These are phyloP conservation scores for Pyrus betulifolia DNA, from an alignment of 306 rosid species.

Conservation along the genomic window DNA sequence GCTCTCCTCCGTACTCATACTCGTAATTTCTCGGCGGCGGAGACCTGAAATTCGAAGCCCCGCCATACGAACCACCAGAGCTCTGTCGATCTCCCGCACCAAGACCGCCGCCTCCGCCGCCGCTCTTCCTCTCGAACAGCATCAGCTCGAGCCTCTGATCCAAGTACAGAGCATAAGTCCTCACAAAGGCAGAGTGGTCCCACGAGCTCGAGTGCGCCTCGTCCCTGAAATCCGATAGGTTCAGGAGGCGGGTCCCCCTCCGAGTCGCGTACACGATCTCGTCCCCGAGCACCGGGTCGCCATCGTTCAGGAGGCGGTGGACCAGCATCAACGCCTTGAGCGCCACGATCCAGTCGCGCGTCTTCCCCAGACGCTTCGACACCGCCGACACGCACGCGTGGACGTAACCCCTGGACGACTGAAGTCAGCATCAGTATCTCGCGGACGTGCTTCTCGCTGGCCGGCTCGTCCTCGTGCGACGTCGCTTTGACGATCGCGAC, in stretches of 20 bases:
- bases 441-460: conserved; percentile 72
- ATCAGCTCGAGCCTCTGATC: conserved; percentile 85
- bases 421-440: conserved; percentile 72
- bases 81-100: not conserved
- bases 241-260: conserved; percentile 80
- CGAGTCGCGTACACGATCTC: conserved; percentile 87
- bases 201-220: conserved; percentile 97
- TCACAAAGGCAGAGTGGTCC: conserved; percentile 89
- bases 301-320: conserved; percentile 76
- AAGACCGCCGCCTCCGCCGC: conserved; percentile 8
- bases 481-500: conserved; percentile 95
- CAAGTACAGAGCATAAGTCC: conserved; percentile 81
- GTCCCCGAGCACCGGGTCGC: conserved; percentile 69
- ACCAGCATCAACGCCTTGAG: conserved; percentile 66
- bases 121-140: conserved; percentile 49
- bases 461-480: conserved; percentile 90
- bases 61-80: not conserved
- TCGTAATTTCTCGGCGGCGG: conserved; percentile 65
- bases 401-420: conserved; percentile 73
- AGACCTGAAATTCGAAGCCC: conserved; percentile 48
- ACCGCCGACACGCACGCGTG: conserved; percentile 64
- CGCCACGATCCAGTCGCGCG: conserved; percentile 98
- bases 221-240: conserved; percentile 81
- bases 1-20: conserved; percentile 50
- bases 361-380: conserved; percentile 82